Evolutionary conservation across 768 basidiomycete genomes (phyloP).

Genomic region (Xanthoconium purpureum): DNA sequence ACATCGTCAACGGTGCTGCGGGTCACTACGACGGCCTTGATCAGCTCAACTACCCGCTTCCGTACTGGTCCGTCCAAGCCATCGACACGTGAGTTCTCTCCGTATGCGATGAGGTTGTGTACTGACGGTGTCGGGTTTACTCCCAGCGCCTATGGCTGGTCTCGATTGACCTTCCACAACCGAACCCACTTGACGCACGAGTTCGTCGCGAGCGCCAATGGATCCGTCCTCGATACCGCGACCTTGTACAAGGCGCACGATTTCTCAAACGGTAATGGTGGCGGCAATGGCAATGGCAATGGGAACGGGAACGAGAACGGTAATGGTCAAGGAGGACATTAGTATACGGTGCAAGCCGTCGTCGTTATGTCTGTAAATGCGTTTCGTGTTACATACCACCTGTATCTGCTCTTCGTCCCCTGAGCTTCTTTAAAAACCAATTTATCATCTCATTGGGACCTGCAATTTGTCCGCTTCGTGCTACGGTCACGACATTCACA

Average conservation of each 20-base stretch:
- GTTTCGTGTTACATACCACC: no score
- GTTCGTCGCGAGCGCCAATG: constrained; percentile 30
- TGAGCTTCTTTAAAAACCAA: no score
- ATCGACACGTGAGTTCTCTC: constrained; percentile 13
- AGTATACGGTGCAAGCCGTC: not conserved
- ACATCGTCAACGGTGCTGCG: constrained; percentile 27
- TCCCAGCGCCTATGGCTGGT: constrained; percentile 26
- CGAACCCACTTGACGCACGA: constrained; percentile 30
- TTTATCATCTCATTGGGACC: no score
- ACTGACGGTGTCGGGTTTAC: not conserved
- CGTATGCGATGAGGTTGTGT: not conserved
- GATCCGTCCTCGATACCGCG: constrained; percentile 21
- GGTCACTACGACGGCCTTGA: constrained; percentile 30
- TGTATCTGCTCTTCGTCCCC: no score
- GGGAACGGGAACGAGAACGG: no score
- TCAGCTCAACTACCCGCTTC: not conserved
- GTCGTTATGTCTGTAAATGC: no score
- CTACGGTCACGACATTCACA: not conserved
- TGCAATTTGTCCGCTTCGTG: no score
- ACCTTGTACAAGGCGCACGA: constrained; percentile 27
- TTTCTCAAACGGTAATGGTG: not conserved
- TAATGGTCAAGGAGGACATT: not conserved
- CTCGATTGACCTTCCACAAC: constrained; percentile 29
- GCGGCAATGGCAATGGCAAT: no score
- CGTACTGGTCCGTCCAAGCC: constrained; percentile 8